Evolutionary conservation across 164 flowering plant species (phyloP).

Genomic region (Nelumbo lutea): DNA sequence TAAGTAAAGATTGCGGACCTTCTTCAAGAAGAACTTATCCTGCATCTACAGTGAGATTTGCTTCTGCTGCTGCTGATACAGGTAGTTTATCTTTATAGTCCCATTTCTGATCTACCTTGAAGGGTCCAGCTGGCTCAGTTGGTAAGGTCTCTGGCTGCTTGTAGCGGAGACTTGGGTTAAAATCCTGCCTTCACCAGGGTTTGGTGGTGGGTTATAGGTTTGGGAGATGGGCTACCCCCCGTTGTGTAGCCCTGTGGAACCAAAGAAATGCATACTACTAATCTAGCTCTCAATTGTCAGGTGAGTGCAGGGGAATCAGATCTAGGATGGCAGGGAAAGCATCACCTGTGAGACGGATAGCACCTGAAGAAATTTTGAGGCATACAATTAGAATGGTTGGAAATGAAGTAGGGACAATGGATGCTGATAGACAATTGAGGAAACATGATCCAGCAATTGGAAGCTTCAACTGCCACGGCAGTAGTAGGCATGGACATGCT

Average conservation of each 20-base stretch:
- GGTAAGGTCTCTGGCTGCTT: neutral
- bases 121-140: too few species aligned
- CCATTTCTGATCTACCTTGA: neutral
- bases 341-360: slow-evolving; percentile 3
- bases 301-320: slow-evolving; percentile 4
- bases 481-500: slow-evolving; percentile 1
- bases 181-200: too few species aligned
- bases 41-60: slow-evolving; percentile 11
- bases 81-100: slow-evolving; percentile 7
- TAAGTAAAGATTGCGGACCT: slow-evolving; percentile 40
- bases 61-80: slow-evolving; percentile 24
- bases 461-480: slow-evolving; percentile 5
- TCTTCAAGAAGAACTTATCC: slow-evolving; percentile 13
- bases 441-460: neutral
- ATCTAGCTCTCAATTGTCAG: slow-evolving; percentile 16
- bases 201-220: too few species aligned
- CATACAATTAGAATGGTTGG: slow-evolving; percentile 10
- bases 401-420: slow-evolving; percentile 3
- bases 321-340: slow-evolving; percentile 9
- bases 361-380: slow-evolving; percentile 20
- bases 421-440: slow-evolving; percentile 3
- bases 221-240: too few species aligned
- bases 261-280: neutral
- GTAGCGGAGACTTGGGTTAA: neutral
- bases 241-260: too few species aligned